Evolutionary conservation across 192 early-diverging fungal genomes (phyloP), one percentile per base, ranked within the genome.

Genomic region (Oehlia diaphana): DNA sequence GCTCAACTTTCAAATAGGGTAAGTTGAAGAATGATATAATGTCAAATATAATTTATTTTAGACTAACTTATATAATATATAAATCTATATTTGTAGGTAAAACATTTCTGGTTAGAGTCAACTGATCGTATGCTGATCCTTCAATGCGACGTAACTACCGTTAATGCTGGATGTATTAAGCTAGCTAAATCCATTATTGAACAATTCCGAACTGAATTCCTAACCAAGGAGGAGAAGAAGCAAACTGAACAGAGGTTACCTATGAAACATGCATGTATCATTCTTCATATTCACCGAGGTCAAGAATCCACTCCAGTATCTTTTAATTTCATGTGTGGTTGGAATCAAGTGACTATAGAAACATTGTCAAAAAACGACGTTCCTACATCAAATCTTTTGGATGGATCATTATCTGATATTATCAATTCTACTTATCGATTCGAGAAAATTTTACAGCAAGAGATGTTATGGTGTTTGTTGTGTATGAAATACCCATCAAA

Each of bases 201-300:
- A 49, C 58, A 77, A 42, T 67, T 35, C 6, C 66, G 16, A 39
- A 35, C 0, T 63, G 76, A 77, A 39, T 77, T 26, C 63, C 8
- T 63, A 19, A n/a, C 53, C 21, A 58, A 58, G 53, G 21, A 58
- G 21, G 19, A 58, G 53, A 21, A 58, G 16, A 16, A n/a, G 7
- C 44, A 47, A n/a, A n/a, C n/a, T n/a, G n/a, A n/a, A n/a, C n/a
- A n/a, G n/a, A n/a, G n/a, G n/a, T n/a, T n/a, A 21, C 10, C 44
- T 21, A 58, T 58, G 53, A 58, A 58, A 21, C 65, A 67, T 39
- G 75, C 50, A 21, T 77, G 75, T 67, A 77, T 77, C 19, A 77
- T 77, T 7, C n/a, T 77, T 14, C 77, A 78, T 78, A 69, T 72
- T 31, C 77, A 78, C 19, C 68, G 77, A 47, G 77, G 31, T 78